phyloP scores from a whole-genome alignment of 2,329 filamentous ascomycete genomes.

The Peltaster fructicola region DNA sequence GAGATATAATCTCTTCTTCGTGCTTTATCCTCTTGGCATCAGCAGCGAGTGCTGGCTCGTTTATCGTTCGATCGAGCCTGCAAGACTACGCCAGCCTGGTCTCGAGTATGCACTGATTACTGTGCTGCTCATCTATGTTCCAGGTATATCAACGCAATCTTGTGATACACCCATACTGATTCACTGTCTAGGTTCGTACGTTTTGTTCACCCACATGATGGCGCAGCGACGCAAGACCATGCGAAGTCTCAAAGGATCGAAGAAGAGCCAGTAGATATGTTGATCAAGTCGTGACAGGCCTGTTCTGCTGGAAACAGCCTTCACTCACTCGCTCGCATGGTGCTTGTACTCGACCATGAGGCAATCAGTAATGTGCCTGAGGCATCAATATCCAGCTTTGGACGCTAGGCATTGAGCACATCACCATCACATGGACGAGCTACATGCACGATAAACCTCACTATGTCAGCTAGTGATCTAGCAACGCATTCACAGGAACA shows the following conservation, averaged over 20 bases:
- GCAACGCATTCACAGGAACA: too few species aligned
- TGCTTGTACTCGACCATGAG: too few species aligned
- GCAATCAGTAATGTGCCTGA: too few species aligned
- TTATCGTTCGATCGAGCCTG: conserved; percentile 46
- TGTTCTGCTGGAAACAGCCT: too few species aligned
- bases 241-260: conserved; percentile 40
- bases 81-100: conserved; percentile 31
- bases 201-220: conserved; percentile 92
- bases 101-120: conserved; percentile 44
- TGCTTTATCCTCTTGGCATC: conserved; percentile 87
- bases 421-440: too few species aligned
- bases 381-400: too few species aligned
- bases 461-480: too few species aligned
- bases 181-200: conserved; percentile 44
- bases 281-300: too few species aligned
- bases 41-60: conserved; percentile 72
- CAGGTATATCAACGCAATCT: conserved; percentile 53
- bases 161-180: conserved; percentile 7
- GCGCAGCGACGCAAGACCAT: conserved; percentile 67
- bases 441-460: too few species aligned
- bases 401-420: too few species aligned
- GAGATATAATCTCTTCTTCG: conserved; percentile 77
- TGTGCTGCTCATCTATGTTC: conserved; percentile 60
- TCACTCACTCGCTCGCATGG: too few species aligned
- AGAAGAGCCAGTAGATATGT: conserved; percentile 12